Base-by-base conservation (phyloP, 108 stramenopile species). In the Epipyxis sp. region DNA sequence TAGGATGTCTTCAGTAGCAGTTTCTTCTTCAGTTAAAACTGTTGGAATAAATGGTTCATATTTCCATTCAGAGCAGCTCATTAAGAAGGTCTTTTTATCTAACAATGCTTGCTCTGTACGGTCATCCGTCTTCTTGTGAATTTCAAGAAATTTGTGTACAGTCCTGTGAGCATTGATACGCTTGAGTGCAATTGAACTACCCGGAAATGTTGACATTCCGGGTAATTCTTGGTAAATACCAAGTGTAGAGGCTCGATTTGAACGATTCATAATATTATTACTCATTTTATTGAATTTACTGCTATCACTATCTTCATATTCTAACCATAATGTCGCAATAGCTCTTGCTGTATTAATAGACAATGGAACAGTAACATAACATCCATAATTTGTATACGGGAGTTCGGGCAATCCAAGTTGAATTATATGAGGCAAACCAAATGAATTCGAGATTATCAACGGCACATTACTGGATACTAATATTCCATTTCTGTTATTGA, bases 31-130 rank as follows among this genome's bases (percentile, higher is more conserved):
- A 6, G 71, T 39, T 10, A 74, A 34, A 6, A 74, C 71, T 10
- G 10, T 10, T 34, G 44, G 44, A 29, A 6, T 3, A 32, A 74
- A 74, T 3, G 6, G 6, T 3, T 32, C n/a, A 20, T 35, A 46
- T 16, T 6, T 3, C 25, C 27, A 10, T 6, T 74, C n/a, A 13
- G 71, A 74, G 6, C 13, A 6, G 20, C 16, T 10, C 34, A 74
- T 6, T 6, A 74, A 6, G 25, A 30, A 74, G 25, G 71, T 74
- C 27, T 37, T 27, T 3, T 20, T 6, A 29, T 3, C 46, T 6
- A 74, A 39, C 50, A 74, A 32, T 30, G 20, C 71, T 74, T 74
- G 71, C 25, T 74, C 46, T 32, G 71, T 74, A 32, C 50, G 44
- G 25, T 39, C 34, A 42, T 74, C 50, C 46, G 71, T 74, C 6